Conservation (phyloP, 1,284 basidiomycete genomes). For the Chalciporus sp. region DNA sequence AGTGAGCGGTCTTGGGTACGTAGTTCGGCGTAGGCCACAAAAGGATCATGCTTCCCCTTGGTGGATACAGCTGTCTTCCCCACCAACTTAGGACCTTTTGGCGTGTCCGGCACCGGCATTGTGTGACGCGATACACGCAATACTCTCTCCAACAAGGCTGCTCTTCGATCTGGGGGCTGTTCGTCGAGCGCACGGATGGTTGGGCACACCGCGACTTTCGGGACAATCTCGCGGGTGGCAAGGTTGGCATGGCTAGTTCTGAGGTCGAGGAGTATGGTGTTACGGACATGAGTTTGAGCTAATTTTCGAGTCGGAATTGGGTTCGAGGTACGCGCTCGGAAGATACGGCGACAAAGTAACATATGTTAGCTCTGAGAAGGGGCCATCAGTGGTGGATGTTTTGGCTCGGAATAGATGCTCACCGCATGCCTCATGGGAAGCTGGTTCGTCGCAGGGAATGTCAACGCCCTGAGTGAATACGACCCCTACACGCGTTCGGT, state of each 20-base stretch:
- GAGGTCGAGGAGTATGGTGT: slow-evolving; percentile 24
- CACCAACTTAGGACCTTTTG: slow-evolving; percentile 11
- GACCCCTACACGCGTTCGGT: slow-evolving; percentile 17
- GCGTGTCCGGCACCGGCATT: slow-evolving; percentile 26
- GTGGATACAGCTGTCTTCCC: slow-evolving; percentile 12
- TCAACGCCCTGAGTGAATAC: slow-evolving; percentile 30
- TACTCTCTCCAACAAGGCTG: slow-evolving; percentile 29
- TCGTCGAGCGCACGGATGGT: background rate
- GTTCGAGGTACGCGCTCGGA: slow-evolving; percentile 40
- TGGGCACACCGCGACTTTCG: slow-evolving; percentile 10
- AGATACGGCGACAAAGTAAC: slow-evolving; percentile 56
- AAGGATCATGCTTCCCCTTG: slow-evolving; percentile 24
- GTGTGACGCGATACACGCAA: slow-evolving; percentile 32
- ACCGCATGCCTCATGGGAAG: slow-evolving; percentile 53
- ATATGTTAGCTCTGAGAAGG: slow-evolving; percentile 52
- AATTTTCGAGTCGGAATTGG: slow-evolving; percentile 24
- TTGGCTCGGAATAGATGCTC: slow-evolving; percentile 19
- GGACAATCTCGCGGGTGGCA: slow-evolving; percentile 14
- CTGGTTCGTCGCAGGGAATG: slow-evolving; percentile 27
- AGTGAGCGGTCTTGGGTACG: slow-evolving; percentile 27
- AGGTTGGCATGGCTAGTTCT: slow-evolving; percentile 27
- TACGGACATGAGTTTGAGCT: slow-evolving; percentile 26
- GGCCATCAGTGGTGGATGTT: background rate
- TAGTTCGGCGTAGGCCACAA: slow-evolving; percentile 31
- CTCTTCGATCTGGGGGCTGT: slow-evolving; percentile 7